These are phyloP conservation scores for Nymphaea thermarum DNA, from an alignment of 164 flowering plant genomes.

Conservation along the genomic window DNA sequence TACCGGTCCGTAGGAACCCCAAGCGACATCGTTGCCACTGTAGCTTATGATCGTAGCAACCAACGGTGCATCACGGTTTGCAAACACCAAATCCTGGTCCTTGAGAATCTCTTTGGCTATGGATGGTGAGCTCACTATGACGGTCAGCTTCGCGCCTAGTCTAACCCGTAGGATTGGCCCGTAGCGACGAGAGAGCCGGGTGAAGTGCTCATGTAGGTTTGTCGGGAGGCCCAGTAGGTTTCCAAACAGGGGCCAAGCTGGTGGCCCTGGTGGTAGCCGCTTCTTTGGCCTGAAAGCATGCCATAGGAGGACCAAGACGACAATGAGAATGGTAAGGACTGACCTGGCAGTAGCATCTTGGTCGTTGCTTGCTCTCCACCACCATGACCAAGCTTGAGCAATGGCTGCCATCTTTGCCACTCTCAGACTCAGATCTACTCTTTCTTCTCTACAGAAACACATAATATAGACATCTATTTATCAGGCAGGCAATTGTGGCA, in stretches of 20 bases:
- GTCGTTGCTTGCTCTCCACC: slow-evolving; percentile 1
- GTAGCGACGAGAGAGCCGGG: slow-evolving; percentile 10
- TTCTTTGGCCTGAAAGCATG: background rate
- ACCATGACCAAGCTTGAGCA: slow-evolving; percentile 4
- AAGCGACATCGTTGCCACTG: slow-evolving; percentile 30
- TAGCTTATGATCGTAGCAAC: slow-evolving; percentile 14
- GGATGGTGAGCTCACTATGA: slow-evolving; percentile 31
- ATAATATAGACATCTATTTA: no score
- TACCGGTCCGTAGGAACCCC: slow-evolving; percentile 26
- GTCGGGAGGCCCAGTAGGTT: slow-evolving; percentile 15
- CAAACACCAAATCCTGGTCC: slow-evolving; percentile 35
- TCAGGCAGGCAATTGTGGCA: no score
- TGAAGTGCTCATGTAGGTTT: no score
- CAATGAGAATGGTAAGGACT: background rate
- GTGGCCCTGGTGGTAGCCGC: slow-evolving; percentile 42
- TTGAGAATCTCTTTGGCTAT: slow-evolving; percentile 25
- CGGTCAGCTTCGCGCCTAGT: slow-evolving; percentile 25
- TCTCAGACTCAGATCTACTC: no score
- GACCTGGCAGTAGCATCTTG: background rate
- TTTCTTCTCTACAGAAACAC: no score
- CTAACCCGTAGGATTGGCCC: slow-evolving; percentile 10
- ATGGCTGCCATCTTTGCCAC: no score
- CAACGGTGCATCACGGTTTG: slow-evolving; percentile 33
- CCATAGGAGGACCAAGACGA: background rate
- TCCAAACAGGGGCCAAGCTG: slow-evolving; percentile 37